Evolutionary conservation across 169 alveolate genomes (phyloP).

Genomic region (Plasmodium sp.): DNA sequence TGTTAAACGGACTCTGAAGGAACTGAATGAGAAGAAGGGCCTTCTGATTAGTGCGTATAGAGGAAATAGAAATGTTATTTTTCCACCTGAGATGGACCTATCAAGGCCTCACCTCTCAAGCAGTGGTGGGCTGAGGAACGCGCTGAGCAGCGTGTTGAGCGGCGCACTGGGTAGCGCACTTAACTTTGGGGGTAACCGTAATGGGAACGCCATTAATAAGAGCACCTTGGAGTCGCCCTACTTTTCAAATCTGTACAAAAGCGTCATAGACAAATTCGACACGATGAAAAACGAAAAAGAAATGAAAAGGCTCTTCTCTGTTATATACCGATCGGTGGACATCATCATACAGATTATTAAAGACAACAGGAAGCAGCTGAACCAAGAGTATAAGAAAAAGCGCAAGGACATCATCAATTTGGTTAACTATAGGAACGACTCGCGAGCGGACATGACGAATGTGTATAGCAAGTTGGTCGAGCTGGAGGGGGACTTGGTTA

Average conservation of each 20-base stretch:
- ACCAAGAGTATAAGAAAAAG: background rate
- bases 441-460: background rate
- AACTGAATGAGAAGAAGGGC: background rate
- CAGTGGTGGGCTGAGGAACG: background rate
- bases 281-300: background rate
- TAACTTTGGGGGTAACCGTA: background rate
- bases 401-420: slow-evolving; percentile 11
- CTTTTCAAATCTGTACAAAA: background rate
- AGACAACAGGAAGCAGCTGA: background rate
- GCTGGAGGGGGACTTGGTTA: slow-evolving; percentile 5
- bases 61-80: background rate
- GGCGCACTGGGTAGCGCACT: background rate
- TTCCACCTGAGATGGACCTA: background rate
- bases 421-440: background rate
- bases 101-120: background rate
- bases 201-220: background rate
- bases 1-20: background rate
- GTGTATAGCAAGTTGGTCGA: slow-evolving; percentile 10
- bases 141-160: background rate
- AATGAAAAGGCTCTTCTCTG: background rate
- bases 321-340: slow-evolving; percentile 27
- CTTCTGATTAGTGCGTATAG: background rate
- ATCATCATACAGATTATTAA: background rate
- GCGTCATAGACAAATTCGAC: background rate
- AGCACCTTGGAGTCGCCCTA: background rate